phyloP scores from a whole-genome alignment of 768 basidiomycete species.

The Boletus vinaceobasis region DNA sequence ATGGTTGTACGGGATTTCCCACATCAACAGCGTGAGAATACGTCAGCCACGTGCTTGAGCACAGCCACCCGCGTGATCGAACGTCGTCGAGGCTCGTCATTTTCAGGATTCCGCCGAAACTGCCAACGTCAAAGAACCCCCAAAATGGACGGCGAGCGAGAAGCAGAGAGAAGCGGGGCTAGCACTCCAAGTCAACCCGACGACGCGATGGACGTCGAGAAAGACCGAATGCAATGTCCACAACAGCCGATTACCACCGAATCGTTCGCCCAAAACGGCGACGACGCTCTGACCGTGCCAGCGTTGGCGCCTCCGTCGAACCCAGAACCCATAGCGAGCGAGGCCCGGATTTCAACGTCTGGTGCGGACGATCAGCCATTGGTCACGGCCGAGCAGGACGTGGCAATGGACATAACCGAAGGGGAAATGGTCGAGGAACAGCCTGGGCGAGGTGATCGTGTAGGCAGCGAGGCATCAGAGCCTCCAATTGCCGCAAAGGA shows the following conservation, averaged over 20 bases:
- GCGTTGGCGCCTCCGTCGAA: not conserved
- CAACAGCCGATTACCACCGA: not conserved
- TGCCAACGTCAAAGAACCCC: slow-evolving; percentile 8
- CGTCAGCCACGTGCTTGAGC: not conserved
- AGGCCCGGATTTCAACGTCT: not conserved
- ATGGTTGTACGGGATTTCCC: not conserved
- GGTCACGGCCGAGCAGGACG: slow-evolving; percentile 20
- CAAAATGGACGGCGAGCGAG: slow-evolving; percentile 24
- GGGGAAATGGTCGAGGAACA: slow-evolving; percentile 14
- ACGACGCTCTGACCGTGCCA: not conserved
- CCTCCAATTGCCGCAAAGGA: not conserved
- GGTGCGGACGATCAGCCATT: slow-evolving; percentile 23
- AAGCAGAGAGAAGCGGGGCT: not conserved
- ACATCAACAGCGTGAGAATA: slow-evolving; percentile 2
- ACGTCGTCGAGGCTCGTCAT: slow-evolving; percentile 19
- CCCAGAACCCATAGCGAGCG: slow-evolving; percentile 10
- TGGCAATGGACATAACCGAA: slow-evolving; percentile 24
- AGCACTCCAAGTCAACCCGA: not conserved
- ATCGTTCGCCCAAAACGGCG: not conserved
- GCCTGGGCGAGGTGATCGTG: slow-evolving; percentile 8
- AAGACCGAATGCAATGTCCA: slow-evolving; percentile 7
- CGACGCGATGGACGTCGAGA: slow-evolving; percentile 25
- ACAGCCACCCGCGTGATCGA: slow-evolving; percentile 30
- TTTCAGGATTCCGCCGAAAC: slow-evolving; percentile 21
- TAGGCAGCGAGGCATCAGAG: not conserved